A percentile compares a stretch with the other conserved stretches of the same genome.
Evolutionary conservation across 2,329 filamentous ascomycete genomes (phyloP).

Genomic region (Pezizomycotina sp.): DNA sequence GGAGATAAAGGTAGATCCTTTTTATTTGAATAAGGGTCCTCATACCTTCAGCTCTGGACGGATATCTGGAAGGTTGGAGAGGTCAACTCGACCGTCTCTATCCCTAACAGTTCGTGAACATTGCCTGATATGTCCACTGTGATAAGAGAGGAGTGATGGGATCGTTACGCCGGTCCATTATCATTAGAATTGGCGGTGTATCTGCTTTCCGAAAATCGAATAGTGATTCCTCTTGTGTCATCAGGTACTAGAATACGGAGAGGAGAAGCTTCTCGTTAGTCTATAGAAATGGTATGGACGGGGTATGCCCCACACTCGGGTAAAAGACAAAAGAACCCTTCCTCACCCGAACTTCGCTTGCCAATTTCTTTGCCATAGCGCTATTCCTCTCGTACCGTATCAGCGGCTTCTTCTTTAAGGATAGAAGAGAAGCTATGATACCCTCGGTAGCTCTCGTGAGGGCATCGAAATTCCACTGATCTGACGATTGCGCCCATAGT

Average conservation of each 20-base stretch:
- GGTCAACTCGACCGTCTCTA: slow-evolving; percentile 80
- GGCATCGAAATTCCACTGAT: slow-evolving; percentile 80
- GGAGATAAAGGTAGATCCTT: too few species aligned
- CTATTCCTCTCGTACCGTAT: slow-evolving; percentile 91
- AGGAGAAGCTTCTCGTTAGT: neutral
- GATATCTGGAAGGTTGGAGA: slow-evolving; percentile 68
- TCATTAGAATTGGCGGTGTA: slow-evolving; percentile 78
- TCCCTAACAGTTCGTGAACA: slow-evolving; percentile 92
- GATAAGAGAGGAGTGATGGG: slow-evolving; percentile 86
- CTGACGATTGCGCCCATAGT: slow-evolving; percentile 62
- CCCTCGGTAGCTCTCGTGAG: slow-evolving; percentile 78
- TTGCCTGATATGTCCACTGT: slow-evolving; percentile 99
- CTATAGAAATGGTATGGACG: neutral
- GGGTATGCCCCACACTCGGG: neutral
- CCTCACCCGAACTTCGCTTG: slow-evolving; percentile 51
- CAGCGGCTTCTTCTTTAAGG: slow-evolving; percentile 89
- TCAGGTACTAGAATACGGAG: slow-evolving; percentile 48
- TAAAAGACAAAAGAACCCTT: neutral
- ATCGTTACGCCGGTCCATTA: slow-evolving; percentile 83
- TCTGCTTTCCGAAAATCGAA: slow-evolving; percentile 94
- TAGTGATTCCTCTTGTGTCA: slow-evolving; percentile 87
- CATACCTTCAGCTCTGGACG: slow-evolving; percentile 58
- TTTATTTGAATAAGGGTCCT: too few species aligned
- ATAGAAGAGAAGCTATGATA: slow-evolving; percentile 63
- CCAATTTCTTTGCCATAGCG: slow-evolving; percentile 75